Base-by-base conservation (phyloP, 2,329 filamentous ascomycete species). In the Nigrospora osmanthi region DNA sequence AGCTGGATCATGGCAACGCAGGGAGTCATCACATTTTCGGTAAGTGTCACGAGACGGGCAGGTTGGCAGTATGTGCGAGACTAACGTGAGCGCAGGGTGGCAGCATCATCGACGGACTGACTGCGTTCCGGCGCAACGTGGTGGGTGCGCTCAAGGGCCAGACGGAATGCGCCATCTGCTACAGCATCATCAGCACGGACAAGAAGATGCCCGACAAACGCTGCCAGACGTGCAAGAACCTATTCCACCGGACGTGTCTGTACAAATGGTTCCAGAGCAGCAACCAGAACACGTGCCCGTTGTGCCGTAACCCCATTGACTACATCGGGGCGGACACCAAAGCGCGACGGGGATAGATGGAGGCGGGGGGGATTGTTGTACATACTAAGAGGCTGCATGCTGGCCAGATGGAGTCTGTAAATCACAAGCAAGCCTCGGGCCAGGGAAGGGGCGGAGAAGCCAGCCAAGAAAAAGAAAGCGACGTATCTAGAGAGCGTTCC, bases 251-350 rank as follows among this genome's bases (percentile, higher is more conserved):
- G 1, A 79, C 80, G 3, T 98, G 93, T 68, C 67, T 98, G 66
- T 95, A 89, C 71, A 90, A 91, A 67, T 98, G 93, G 93, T 97
- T 98, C 72, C 87, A 88, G 73, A 91, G 78, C 56, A 95, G 89
- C 62, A 94, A 88, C 64, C 84, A 88, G 58, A 93, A 87, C 58
- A 91, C 85, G 40, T 98, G 93, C 65, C 93, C 93, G 40, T 71
- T 98, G 52, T 98, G 93, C 67, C 77, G 93, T 56, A 95, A 94
- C 62, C 83, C 86, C 17, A 96, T 96, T 62, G 77, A 80, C 44
- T 81, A 81, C 52, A 54, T 62, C 11, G 58, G 32, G 14, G 33
- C 32, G 11, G 17, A 34, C 11, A 34, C 6, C 34, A 35, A 35
- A n/a, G 14, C 23, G 15, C 30, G 38, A 6, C 23, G 13, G 14